A percentile compares a stretch with the other conserved stretches of the same genome.
Evolutionary conservation across 2,329 filamentous ascomycete genomes (phyloP).

Genomic region (Colletotrichum sp.): DNA sequence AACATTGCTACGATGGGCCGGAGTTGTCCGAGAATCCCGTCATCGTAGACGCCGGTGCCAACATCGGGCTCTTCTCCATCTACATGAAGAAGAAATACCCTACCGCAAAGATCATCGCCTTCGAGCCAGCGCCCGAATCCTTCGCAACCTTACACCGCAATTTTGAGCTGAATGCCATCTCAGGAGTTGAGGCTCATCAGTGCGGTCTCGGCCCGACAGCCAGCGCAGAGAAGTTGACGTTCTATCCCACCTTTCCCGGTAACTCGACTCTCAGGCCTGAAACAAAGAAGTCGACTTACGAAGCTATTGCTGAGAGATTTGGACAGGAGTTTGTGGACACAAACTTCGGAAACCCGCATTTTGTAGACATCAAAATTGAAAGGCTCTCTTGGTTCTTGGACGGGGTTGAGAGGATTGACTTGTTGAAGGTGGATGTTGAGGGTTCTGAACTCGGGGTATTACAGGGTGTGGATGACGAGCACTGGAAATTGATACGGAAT

Average conservation of each 20-base stretch:
- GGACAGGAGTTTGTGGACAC: conserved; percentile 3
- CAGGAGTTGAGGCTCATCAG: conserved; percentile 7
- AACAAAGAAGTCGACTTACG: conserved; percentile 15
- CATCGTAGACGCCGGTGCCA: conserved; percentile 29
- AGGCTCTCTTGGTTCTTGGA: conserved; percentile 25
- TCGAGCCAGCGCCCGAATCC: conserved; percentile 28
- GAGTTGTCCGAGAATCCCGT: conserved; percentile 16
- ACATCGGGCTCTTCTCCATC: conserved; percentile 30
- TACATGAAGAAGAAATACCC: conserved; percentile 30
- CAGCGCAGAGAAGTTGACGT: conserved; percentile 16
- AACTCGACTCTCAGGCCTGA: conserved; percentile 27
- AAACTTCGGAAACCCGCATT: neutral
- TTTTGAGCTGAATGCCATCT: conserved; percentile 17
- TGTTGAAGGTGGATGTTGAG: conserved; percentile 33
- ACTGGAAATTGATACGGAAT: conserved; percentile 26
- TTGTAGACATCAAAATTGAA: conserved; percentile 20
- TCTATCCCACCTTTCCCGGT: conserved; percentile 24
- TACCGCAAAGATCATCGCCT: conserved; percentile 26
- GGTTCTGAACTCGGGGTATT: conserved; percentile 27
- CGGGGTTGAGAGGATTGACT: conserved; percentile 23
- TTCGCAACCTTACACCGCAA: conserved; percentile 24
- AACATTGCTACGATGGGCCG: conserved; percentile 25
- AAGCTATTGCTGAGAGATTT: conserved; percentile 4
- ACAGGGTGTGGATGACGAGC: conserved; percentile 23
- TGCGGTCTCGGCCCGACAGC: conserved; percentile 16